Base-by-base conservation (phyloP, 176 grass and related monocot genomes). In the Tillandsia leiboldiana region DNA sequence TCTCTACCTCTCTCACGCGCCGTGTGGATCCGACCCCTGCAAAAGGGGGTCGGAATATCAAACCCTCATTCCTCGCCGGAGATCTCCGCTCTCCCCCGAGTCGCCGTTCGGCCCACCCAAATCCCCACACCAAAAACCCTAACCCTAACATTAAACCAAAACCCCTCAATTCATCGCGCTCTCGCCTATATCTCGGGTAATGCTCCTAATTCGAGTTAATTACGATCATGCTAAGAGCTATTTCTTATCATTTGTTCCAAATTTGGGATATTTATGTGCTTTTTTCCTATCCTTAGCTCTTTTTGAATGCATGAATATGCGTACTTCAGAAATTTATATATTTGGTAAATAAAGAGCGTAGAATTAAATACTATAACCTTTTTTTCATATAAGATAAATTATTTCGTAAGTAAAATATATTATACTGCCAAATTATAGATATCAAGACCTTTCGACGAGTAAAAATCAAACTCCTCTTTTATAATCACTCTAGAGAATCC, bases 31-130 rank as follows among this genome's bases (percentile, higher is more conserved):
- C 14, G 33, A 9, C 42, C 15, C 29, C 28, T 20, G 33, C 65
- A 33, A 61, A 49, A 11, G 29, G 65, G 65, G 65, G 65, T 67
- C 48, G 65, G 65, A 67, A 67, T 67, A 67, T 67, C 65, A 67
- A 67, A 14, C 14, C 2, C 65, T 33, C 13, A 67, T 47, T 67
- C 15, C 29, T 33, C 65, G 65, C 27, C 65, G 42, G 65, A n/a
- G 65, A 67, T 28, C 15, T 6, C 13, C 18, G 10, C 65, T 15
- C 65, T 20, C 2, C 56, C n/a, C 56, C 15, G 22, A 61, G 10
- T 61, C 56, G 8, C 56, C 22, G 17, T 20, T 61, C 3, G 15
- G 6, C 17, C 1, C 2, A 9, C 56, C 15, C 17, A 61, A 23
- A 23, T 61, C 56, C 29, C 12, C 9, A 13, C 33, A 20, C 29